Percentiles rank a stretch among this genome's conserved stretches.
Evolutionary conservation across 2,329 filamentous ascomycete genomes (phyloP).

Genomic region (Beauveria sp.): DNA sequence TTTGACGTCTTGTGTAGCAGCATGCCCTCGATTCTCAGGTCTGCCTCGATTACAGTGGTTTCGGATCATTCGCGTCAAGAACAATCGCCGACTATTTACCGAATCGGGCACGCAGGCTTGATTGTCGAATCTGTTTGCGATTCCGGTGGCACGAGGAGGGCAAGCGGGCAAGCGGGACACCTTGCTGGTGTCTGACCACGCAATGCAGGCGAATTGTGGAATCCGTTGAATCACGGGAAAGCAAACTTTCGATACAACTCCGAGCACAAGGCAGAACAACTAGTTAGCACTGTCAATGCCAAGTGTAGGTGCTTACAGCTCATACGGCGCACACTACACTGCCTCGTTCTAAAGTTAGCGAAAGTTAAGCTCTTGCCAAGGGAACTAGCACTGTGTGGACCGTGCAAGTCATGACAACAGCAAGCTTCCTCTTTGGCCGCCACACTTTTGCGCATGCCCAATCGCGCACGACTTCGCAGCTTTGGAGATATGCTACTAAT

Average conservation of each 20-base stretch:
- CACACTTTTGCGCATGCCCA: not conserved
- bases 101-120: too few relatives aligned
- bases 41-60: too few relatives aligned
- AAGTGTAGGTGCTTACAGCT: not conserved
- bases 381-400: not conserved
- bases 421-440: not conserved
- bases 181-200: not conserved
- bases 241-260: not conserved
- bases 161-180: not conserved
- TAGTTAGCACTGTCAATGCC: not conserved
- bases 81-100: not conserved
- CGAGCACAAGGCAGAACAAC: not conserved
- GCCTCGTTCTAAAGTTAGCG: not conserved
- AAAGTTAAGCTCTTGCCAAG: constrained; percentile 1
- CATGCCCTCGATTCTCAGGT: too few relatives aligned
- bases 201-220: not conserved
- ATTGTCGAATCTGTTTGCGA: too few relatives aligned
- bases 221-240: not conserved
- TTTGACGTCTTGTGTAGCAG: too few relatives aligned
- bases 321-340: not conserved
- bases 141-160: not conserved
- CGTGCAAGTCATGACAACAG: not conserved
- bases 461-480: not conserved
- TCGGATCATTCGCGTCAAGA: too few relatives aligned
- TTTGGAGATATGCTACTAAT: not conserved